phyloP scores from a whole-genome alignment of 2,329 filamentous ascomycete genomes.

The Cladosporium sp. region DNA sequence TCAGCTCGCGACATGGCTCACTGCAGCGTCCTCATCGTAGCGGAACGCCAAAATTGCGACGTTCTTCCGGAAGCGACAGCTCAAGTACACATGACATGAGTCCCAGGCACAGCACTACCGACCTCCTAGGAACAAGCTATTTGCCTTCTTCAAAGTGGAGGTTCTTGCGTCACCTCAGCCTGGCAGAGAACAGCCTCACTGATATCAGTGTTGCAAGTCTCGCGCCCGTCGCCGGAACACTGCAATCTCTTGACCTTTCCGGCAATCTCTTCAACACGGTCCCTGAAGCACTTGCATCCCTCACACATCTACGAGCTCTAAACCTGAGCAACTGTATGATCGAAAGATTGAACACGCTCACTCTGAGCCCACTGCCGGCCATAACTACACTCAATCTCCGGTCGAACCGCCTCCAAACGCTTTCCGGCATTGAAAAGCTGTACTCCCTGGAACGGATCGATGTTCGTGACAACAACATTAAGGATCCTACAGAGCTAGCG shows the following conservation, averaged over 20 bases:
- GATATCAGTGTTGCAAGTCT: conserved; percentile 75
- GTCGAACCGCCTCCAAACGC: conserved; percentile 80
- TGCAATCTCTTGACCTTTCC: conserved; percentile 91
- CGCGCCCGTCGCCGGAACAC: conserved; percentile 77
- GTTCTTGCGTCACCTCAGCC: conserved; percentile 85
- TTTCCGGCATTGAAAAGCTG: conserved; percentile 87
- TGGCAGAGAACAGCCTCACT: conserved; percentile 89
- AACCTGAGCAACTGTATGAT: conserved; percentile 99
- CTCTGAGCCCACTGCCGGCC: conserved; percentile 82
- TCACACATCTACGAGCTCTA: conserved; percentile 85
- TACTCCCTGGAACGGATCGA: conserved; percentile 88
- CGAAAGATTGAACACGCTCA: conserved; percentile 84
- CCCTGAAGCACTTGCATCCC: conserved; percentile 81
- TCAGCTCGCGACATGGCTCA: conserved; percentile 67
- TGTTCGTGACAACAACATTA: conserved; percentile 83
- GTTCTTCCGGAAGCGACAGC: conserved; percentile 92
- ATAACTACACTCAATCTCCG: conserved; percentile 92
- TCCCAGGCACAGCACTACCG: conserved; percentile 70
- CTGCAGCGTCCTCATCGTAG: conserved; percentile 65
- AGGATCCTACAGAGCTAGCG: conserved; percentile 88
- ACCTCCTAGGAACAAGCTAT: conserved; percentile 69
- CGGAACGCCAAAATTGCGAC: conserved; percentile 71
- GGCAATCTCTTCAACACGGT: conserved; percentile 92
- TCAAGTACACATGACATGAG: conserved; percentile 65
- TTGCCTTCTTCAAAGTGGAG: conserved; percentile 90